Conservation (phyloP, 129 eudicot genomes). For the Rutidosis leptorrhynchoides region DNA sequence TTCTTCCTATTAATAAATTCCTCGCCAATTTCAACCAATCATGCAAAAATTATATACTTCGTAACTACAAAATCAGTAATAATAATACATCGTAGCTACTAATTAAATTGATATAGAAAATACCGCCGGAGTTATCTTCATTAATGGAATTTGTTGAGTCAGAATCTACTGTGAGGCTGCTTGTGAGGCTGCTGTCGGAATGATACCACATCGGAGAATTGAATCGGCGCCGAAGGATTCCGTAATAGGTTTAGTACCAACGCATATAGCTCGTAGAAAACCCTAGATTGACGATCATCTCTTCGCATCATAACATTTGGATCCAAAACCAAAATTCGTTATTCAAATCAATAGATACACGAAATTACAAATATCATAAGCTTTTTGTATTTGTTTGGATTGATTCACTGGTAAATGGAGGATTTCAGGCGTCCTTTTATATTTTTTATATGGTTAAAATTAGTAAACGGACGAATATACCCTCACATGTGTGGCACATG, state of each 20-base stretch:
- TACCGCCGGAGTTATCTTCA: conserved; percentile 77
- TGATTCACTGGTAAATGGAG: conserved; percentile 14
- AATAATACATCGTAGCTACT: neutral
- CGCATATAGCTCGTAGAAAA: conserved; percentile 62
- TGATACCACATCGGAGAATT: conserved; percentile 39
- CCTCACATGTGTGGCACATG: too few species aligned
- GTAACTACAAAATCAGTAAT: neutral
- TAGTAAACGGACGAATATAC: too few species aligned
- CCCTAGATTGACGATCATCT: conserved; percentile 52
- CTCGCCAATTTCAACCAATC: conserved; percentile 13
- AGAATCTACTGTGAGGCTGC: too few species aligned
- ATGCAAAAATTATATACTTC: too few species aligned
- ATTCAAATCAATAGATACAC: neutral
- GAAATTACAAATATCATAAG: too few species aligned
- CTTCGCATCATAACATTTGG: conserved; percentile 37
- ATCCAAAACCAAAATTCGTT: conserved; percentile 5
- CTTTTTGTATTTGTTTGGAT: too few species aligned
- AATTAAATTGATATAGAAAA: too few species aligned
- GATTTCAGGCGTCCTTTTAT: too few species aligned
- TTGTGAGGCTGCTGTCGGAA: too few species aligned
- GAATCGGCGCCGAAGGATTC: conserved; percentile 51
- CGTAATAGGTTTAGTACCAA: conserved; percentile 56
- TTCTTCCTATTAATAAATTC: conserved; percentile 25
- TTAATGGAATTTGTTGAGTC: conserved; percentile 20
- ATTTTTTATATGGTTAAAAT: too few species aligned